Base-by-base conservation (phyloP, 2,329 filamentous ascomycete genomes). In the Didymella lethalis region DNA sequence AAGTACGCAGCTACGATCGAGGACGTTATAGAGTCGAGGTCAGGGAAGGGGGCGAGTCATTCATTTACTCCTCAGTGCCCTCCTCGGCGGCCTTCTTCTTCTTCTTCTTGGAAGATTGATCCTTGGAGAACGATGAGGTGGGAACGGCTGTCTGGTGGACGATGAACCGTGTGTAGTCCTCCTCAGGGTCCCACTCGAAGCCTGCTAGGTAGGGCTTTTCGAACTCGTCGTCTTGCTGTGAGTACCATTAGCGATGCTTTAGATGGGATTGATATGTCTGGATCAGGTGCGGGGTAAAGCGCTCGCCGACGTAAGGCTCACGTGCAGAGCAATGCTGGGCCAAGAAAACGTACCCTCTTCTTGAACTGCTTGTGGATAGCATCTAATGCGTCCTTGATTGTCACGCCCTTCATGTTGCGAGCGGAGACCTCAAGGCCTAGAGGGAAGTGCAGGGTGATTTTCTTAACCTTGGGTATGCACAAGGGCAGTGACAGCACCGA, bases 361-460 rank as follows among this genome's bases (percentile, higher is more conserved):
- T 96, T 96, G 85, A 92, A 96, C 70, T 91, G 87, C 84, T 97
- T 97, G 85, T 97, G 85, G 80, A 98, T 97, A 72, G 92, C 94
- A 78, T 97, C 93, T 78, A 97, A 77, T 58, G 93, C 93, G 79
- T 98, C 94, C 84, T 97, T 97, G 84, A 98, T 94, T 57, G 94
- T 98, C 68, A 98, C 93, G 56, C 94, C 94, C 80, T 93, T 94
- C 71, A 93, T 82, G 81, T 97, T 98, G 74, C 94, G 87, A 75
- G 93, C 94, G 31, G 90, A 91, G 67, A 97, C 91, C 74, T 94
- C 89, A 55, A 95, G 86, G 50, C 94, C 94, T 52, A 96, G 83
- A 16, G 92, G 91, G 84, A 96, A 97, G 80, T 93, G 88, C 46
- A 98, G 85, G 80, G 97, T 93, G 79, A 98, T 94, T 83, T 92